Evolutionary conservation across 768 basidiomycete genomes (phyloP).

Genomic region (Hysterangium stoloniferum): DNA sequence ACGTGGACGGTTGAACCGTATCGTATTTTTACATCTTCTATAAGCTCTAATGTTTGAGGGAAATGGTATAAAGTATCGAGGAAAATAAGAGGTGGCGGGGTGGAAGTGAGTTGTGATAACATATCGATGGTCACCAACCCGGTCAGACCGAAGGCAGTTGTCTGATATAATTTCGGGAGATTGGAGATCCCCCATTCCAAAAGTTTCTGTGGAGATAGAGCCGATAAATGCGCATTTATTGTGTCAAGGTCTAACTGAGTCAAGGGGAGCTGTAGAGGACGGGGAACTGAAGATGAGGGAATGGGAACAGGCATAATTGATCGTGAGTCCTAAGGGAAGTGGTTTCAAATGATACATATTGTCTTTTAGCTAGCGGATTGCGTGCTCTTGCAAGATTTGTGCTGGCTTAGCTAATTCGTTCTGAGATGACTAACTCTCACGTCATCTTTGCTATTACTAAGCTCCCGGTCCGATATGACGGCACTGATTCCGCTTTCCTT

Average conservation of each 20-base stretch:
- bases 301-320: slow-evolving; percentile 3
- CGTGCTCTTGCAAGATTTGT: slow-evolving; percentile 10
- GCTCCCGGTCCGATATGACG: too few relatives aligned
- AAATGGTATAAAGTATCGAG: slow-evolving; percentile 97
- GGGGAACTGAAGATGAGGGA: background rate
- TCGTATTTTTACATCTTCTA: slow-evolving; percentile 66
- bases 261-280: slow-evolving; percentile 45
- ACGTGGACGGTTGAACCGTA: slow-evolving; percentile 71
- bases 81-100: slow-evolving; percentile 83
- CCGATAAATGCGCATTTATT: slow-evolving; percentile 69
- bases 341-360: background rate
- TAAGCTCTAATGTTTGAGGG: slow-evolving; percentile 82
- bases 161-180: slow-evolving; percentile 79
- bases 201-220: slow-evolving; percentile 75
- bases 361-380: slow-evolving; percentile 3
- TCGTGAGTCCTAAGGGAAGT: background rate
- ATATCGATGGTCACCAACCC: slow-evolving; percentile 93
- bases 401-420: background rate
- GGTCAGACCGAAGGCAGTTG: slow-evolving; percentile 94
- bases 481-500: too few relatives aligned
- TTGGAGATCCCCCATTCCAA: slow-evolving; percentile 77
- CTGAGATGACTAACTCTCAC: background rate
- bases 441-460: too few relatives aligned
- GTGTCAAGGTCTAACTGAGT: slow-evolving; percentile 46
- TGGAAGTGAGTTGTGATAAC: slow-evolving; percentile 71